These are phyloP conservation scores for Pulicaria dysenterica DNA, from an alignment of 129 eudicot genomes.

Conservation along the genomic window DNA sequence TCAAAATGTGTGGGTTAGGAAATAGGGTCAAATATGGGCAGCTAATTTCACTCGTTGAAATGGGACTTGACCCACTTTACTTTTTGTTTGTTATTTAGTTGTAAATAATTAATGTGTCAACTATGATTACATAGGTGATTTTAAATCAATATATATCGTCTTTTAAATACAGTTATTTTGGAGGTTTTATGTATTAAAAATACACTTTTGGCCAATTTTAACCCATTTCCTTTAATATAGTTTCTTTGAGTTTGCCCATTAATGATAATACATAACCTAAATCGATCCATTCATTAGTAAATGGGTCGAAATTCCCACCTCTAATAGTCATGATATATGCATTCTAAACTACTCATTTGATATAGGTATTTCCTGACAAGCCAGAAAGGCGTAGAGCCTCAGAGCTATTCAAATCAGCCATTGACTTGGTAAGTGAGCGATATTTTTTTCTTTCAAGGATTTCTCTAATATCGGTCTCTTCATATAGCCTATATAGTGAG, in stretches of 20 bases:
- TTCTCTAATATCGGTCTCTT: not conserved
- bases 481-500: too few relatives aligned
- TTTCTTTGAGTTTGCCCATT: not conserved
- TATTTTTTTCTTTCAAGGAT: not conserved
- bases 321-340: not conserved
- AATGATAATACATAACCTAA: not conserved
- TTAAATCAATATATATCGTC: not conserved
- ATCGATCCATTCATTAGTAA: not conserved
- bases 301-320: not conserved
- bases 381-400: conserved; percentile 98
- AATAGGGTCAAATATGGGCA: not conserved
- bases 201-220: not conserved
- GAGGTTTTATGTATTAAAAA: not conserved
- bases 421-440: conserved; percentile 66
- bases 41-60: not conserved
- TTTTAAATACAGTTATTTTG: not conserved
- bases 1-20: not conserved
- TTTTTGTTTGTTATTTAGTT: not conserved
- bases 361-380: conserved; percentile 92
- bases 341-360: conserved; percentile 15
- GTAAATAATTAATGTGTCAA: not conserved
- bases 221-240: not conserved
- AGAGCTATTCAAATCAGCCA: conserved; percentile 76
- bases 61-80: not conserved
- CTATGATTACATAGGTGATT: not conserved